Evolutionary conservation across 495 filamentous ascomycete species (phyloP), one percentile per base, ranked within the genome.

Genomic region (Thermothielavioides terrestris): DNA sequence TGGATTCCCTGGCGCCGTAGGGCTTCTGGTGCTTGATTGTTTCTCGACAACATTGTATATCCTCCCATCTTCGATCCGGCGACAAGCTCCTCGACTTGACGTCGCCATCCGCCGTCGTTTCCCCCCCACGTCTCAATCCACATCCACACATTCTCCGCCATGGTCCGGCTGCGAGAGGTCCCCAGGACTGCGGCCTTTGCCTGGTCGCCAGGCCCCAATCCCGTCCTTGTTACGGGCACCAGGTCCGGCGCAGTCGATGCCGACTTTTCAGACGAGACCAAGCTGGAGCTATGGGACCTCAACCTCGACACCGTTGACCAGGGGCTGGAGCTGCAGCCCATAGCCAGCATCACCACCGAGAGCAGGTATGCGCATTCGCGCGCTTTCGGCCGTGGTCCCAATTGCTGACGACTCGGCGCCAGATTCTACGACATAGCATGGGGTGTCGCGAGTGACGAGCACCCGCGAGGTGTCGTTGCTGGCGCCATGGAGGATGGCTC

Each of bases 341-440:
- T 86, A 60, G 85, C 82, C 40, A 91, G 84, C 65, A 80, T 95
- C 59, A 80, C 76, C 57, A 87, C 86, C 14, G 92, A 97, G 61
- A 92, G 92, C 34, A 89, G 88, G 90, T 94, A 79, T 61, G 18
- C 27, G 18, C 46, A 17, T 34, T 21, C n/a, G n/a, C n/a, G 26
- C 38, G 6, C 22, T 34, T 27, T 10, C 41, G 23, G n/a, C 18
- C 15, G 7, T 12, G 3, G 27, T 12, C 28, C 10, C 10, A 27
- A n/a, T 10, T n/a, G 20, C 49, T 39, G 27, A 52, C 50, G 51
- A 51, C n/a, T n/a, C n/a, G 42, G 11, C 45, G 62, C 42, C 57
- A 95, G 92, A 51, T 99, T 99, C 72, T 89, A 97, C 65, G 91
- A 97, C 62, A 84, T 99, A 59, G 89, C 90, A 43, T 99, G 92